phyloP scores from a whole-genome alignment of 179 eudicot genomes.

The Spinacia oleracea region DNA sequence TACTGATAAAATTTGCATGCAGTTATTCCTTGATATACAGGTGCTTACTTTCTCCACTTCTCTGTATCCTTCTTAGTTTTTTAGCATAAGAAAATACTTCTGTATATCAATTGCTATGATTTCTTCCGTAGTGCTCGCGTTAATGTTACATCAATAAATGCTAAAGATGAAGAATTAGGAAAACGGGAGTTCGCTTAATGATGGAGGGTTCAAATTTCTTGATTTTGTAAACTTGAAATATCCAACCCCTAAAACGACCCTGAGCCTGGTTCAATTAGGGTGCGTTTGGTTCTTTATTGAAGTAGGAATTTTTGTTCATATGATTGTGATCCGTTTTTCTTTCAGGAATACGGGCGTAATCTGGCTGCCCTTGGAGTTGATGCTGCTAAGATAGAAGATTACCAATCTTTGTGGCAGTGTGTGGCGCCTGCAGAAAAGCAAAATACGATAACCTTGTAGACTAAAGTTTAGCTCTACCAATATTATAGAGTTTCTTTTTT shows the following conservation, averaged over 20 bases:
- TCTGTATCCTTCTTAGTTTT: not conserved
- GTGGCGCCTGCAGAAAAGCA: constrained; percentile 81
- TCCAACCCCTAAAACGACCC: no score
- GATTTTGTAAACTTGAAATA: not conserved
- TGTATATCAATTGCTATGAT: not conserved
- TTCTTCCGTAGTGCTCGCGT: not conserved
- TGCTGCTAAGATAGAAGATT: constrained; percentile 66
- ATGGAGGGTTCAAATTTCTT: not conserved
- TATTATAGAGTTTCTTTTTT: no score
- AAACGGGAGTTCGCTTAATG: not conserved
- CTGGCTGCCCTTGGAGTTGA: constrained; percentile 78
- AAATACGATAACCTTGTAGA: constrained; percentile 57
- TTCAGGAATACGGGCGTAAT: constrained; percentile 91
- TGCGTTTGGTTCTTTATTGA: not conserved
- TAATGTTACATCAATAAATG: not conserved
- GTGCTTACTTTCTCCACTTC: constrained; percentile 34
- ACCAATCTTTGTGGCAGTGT: constrained; percentile 73
- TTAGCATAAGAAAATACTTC: not conserved
- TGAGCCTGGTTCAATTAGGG: not conserved
- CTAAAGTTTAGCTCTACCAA: not conserved
- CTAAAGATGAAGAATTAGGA: not conserved
- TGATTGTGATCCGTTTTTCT: not conserved
- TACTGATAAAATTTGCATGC: constrained; percentile 90
- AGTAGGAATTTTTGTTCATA: no score
- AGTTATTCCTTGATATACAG: constrained; percentile 95